A percentile compares a stretch with the other conserved stretches of the same genome.
Conservation (phyloP, 768 basidiomycete species). For the Mycena epipterygia region DNA sequence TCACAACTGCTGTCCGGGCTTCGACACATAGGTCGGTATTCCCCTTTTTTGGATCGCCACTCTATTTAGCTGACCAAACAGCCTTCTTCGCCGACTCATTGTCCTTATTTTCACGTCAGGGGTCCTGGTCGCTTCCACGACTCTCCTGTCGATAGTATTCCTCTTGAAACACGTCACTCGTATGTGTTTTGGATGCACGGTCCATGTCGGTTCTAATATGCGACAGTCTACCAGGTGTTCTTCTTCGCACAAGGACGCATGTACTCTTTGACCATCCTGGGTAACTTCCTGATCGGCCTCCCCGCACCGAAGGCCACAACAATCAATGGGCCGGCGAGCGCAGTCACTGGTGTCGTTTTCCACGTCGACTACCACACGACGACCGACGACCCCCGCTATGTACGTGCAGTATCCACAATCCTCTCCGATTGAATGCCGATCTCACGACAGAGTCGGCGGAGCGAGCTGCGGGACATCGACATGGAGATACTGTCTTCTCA, state of each 20-base stretch:
- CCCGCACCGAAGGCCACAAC: background rate
- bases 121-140: conserved; percentile 22
- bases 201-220: background rate
- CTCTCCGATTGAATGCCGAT: background rate
- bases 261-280: conserved; percentile 26
- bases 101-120: conserved; percentile 12
- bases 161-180: background rate
- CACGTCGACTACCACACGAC: background rate
- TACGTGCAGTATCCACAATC: background rate
- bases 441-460: background rate
- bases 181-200: background rate
- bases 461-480: background rate
- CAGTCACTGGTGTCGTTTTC: conserved; percentile 3
- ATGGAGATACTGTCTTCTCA: background rate
- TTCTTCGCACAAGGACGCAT: conserved; percentile 21
- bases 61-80: background rate
- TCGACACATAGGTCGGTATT: background rate
- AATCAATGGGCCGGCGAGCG: background rate
- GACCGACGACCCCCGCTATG: background rate
- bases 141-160: conserved; percentile 11
- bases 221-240: conserved; percentile 12
- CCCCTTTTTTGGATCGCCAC: too few relatives aligned
- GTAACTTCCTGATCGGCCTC: conserved; percentile 12
- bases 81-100: conserved; percentile 29
- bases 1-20: conserved; percentile 10